Evolutionary conservation across 1,284 basidiomycete species (phyloP).

Genomic region (Leccinum pachyderme): DNA sequence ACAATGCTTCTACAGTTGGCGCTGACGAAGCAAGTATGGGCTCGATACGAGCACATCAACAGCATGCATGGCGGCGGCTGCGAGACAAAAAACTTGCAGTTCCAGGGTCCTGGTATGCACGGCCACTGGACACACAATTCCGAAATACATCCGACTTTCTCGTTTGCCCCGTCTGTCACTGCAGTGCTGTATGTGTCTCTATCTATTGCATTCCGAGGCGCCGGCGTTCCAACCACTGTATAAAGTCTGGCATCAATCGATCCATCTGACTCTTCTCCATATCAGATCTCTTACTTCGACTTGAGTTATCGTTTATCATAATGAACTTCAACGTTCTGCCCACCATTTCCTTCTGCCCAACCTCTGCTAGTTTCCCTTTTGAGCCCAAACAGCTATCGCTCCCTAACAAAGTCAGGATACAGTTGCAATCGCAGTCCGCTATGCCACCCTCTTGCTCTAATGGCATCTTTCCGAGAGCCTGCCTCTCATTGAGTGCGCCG

Average conservation of each 20-base stretch:
- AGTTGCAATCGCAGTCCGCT: slow-evolving; percentile 34
- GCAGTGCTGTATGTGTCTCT: slow-evolving; percentile 7
- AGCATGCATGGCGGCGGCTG: slow-evolving; percentile 13
- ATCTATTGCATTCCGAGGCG: slow-evolving; percentile 5
- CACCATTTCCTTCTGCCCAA: slow-evolving; percentile 36
- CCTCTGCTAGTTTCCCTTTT: slow-evolving; percentile 44
- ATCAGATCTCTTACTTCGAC: not conserved
- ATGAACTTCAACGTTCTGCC: slow-evolving; percentile 31
- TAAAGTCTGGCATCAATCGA: slow-evolving; percentile 16
- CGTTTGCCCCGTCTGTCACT: slow-evolving; percentile 10
- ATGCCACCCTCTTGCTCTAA: slow-evolving; percentile 30
- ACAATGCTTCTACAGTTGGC: slow-evolving; percentile 15
- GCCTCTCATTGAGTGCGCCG: slow-evolving; percentile 38
- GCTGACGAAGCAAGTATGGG: slow-evolving; percentile 8
- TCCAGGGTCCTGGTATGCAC: slow-evolving; percentile 20
- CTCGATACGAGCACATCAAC: slow-evolving; percentile 7
- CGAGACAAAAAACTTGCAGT: slow-evolving; percentile 12
- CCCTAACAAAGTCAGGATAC: slow-evolving; percentile 29
- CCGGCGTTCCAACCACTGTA: slow-evolving; percentile 13
- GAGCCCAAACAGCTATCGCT: slow-evolving; percentile 39
- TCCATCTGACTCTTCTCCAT: not conserved
- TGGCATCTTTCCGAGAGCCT: slow-evolving; percentile 38
- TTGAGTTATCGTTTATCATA: not conserved
- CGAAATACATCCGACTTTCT: slow-evolving; percentile 13
- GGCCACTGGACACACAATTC: slow-evolving; percentile 18